Conservation (phyloP, 352 stramenopile species). For the Pilasporangium apinafurcum region DNA sequence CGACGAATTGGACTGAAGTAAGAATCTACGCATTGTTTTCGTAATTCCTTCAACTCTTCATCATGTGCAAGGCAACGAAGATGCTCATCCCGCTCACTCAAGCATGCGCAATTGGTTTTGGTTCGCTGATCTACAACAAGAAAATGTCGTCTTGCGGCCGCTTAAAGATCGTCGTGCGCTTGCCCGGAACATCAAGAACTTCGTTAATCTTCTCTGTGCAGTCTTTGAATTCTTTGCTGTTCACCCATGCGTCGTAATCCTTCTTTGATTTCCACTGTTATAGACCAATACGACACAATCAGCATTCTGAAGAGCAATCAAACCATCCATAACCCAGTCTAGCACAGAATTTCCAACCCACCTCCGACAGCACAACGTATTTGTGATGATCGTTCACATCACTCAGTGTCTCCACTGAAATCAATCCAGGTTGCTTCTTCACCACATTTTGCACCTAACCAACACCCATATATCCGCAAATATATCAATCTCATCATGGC, state of each 20-base stretch:
- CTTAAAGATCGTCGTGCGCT: slow-evolving; percentile 83
- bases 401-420: slow-evolving; percentile 78
- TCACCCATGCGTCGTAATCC: slow-evolving; percentile 74
- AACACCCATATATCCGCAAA: too few species aligned
- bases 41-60: too few species aligned
- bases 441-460: slow-evolving; percentile 70
- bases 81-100: too few species aligned
- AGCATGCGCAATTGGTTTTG: too few species aligned
- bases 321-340: background rate
- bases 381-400: slow-evolving; percentile 85
- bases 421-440: slow-evolving; percentile 57
- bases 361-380: slow-evolving; percentile 83
- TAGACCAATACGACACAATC: slow-evolving; percentile 1
- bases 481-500: too few species aligned
- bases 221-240: slow-evolving; percentile 71
- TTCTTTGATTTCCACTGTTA: slow-evolving; percentile 69
- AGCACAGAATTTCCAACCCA: slow-evolving; percentile 6
- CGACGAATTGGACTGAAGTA: too few species aligned
- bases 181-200: slow-evolving; percentile 78
- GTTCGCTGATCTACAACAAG: slow-evolving; percentile 64
- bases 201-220: slow-evolving; percentile 85
- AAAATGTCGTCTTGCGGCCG: slow-evolving; percentile 80
- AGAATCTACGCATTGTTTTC: too few species aligned
- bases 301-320: background rate
- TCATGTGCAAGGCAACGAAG: too few species aligned